These are phyloP conservation scores for Plasmodium malariae DNA, from an alignment of 169 alveolate species.

Conservation along the genomic window DNA sequence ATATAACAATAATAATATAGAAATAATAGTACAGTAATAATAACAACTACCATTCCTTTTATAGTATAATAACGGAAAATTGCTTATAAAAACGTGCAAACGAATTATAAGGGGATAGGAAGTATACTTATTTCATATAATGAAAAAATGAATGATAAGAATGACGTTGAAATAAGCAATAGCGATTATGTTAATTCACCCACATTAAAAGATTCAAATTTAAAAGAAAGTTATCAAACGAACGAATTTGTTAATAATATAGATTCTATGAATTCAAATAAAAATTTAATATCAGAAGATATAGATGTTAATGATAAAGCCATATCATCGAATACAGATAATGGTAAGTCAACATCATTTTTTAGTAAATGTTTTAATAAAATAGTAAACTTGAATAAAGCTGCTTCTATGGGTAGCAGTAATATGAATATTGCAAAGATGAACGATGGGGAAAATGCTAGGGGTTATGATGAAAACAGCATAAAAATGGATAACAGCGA, in stretches of 20 bases:
- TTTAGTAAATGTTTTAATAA: constrained; percentile 19
- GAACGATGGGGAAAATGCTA: too few species aligned
- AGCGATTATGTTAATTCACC: constrained; percentile 3
- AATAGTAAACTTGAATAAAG: constrained; percentile 4
- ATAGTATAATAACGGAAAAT: neutral
- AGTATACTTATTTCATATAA: constrained; percentile 8
- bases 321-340: neutral
- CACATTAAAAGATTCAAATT: neutral
- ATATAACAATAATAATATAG: neutral
- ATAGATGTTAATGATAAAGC: neutral
- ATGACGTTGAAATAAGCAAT: constrained; percentile 17
- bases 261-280: neutral
- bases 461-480: too few species aligned
- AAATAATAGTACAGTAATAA: too few species aligned
- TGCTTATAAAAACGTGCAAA: too few species aligned
- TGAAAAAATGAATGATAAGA: constrained; percentile 56
- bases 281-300: neutral
- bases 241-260: constrained; percentile 4
- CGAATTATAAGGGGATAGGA: neutral
- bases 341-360: constrained; percentile 4
- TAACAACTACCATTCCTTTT: too few species aligned
- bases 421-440: neutral
- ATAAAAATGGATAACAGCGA: neutral
- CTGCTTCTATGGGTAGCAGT: neutral
- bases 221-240: neutral